These are phyloP conservation scores for Prunella vulgaris DNA, from an alignment of 257 asterid species.

Conservation along the genomic window DNA sequence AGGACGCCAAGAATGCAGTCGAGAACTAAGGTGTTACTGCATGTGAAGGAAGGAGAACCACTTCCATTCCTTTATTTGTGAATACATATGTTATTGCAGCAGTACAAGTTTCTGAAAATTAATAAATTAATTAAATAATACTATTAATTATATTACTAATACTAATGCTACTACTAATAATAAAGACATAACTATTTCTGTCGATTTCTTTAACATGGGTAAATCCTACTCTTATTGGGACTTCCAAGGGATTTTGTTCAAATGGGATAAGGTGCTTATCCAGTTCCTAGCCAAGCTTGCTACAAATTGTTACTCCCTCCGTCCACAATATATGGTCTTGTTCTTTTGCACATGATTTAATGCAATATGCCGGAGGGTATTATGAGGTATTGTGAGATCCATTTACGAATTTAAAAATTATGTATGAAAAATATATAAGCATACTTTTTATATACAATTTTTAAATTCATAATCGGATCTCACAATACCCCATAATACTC, in stretches of 20 bases:
- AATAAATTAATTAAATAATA: too few relatives aligned
- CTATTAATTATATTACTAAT: too few relatives aligned
- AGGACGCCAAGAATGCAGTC: background rate
- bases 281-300: slow-evolving; percentile 10
- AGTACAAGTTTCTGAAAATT: background rate
- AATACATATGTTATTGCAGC: background rate
- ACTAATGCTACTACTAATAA: background rate
- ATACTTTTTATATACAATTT: too few relatives aligned
- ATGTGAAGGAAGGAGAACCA: too few relatives aligned
- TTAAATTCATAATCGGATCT: too few relatives aligned
- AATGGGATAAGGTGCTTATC: slow-evolving; percentile 5
- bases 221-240: background rate
- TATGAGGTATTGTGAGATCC: too few relatives aligned
- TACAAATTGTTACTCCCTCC: slow-evolving; percentile 2
- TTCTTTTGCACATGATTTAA: too few relatives aligned
- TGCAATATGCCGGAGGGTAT: too few relatives aligned
- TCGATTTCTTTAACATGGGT: background rate
- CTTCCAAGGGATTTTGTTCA: background rate
- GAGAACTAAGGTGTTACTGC: background rate
- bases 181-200: background rate
- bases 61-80: background rate
- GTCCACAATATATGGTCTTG: too few relatives aligned
- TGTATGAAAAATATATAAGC: too few relatives aligned
- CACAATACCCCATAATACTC: too few relatives aligned
- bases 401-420: too few relatives aligned